Conservation (phyloP, 305 asterid species). For the Rubia tinctorum region DNA sequence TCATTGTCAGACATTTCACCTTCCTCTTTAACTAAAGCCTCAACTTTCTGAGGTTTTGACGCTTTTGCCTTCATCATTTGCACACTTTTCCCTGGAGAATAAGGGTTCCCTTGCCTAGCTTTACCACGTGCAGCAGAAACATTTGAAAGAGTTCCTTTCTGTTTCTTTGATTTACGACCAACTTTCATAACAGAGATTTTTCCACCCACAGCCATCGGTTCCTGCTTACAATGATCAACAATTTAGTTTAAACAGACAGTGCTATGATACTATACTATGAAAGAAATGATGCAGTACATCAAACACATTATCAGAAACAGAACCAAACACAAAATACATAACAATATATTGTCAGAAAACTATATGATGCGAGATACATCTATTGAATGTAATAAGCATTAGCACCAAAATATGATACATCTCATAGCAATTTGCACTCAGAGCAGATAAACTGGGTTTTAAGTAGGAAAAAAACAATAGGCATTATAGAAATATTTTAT, state of each 20-base stretch:
- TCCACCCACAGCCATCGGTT: conserved; percentile 79
- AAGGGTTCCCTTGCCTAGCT: conserved; percentile 55
- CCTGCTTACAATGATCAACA: conserved; percentile 49
- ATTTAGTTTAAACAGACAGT: conserved; percentile 14
- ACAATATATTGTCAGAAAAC: neutral
- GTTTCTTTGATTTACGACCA: conserved; percentile 78
- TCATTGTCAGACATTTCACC: conserved; percentile 99
- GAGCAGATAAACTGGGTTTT: neutral
- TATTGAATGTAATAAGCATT: neutral
- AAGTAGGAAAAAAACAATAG: neutral
- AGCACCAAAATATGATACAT: neutral
- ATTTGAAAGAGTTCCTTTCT: conserved; percentile 46
- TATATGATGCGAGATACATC: neutral
- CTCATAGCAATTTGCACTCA: neutral
- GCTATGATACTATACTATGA: neutral
- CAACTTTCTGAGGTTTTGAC: conserved; percentile 62
- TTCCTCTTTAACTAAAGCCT: conserved; percentile 93
- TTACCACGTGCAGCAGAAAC: conserved; percentile 38
- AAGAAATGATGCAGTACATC: neutral
- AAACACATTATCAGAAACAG: conserved; percentile 13
- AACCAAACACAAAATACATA: neutral
- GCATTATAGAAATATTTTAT: neutral
- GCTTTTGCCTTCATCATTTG: conserved; percentile 50
- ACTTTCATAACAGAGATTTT: conserved; percentile 50
- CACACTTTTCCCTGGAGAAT: conserved; percentile 43